Conservation (phyloP, 805 yeast genomes). For the Candida peoriensis region DNA sequence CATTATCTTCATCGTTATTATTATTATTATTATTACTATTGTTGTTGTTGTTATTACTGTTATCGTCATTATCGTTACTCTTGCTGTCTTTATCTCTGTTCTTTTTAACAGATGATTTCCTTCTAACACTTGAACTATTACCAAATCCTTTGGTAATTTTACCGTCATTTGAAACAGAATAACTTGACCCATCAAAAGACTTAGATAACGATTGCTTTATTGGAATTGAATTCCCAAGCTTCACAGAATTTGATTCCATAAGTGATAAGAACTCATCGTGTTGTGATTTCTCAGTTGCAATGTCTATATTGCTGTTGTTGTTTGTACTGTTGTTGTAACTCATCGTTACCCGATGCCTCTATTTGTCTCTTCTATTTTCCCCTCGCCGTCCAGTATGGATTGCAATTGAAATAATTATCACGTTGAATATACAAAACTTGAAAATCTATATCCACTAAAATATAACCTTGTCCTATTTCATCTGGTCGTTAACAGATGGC, state of each 20-base stretch:
- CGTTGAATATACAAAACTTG: too few relatives aligned
- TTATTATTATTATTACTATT: conserved; percentile 4
- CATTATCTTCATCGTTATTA: conserved; percentile 9
- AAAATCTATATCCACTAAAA: too few relatives aligned
- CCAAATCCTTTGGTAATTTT: conserved; percentile 16
- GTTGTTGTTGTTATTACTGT: too few relatives aligned
- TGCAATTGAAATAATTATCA: too few relatives aligned
- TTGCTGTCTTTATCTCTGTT: conserved; percentile 5
- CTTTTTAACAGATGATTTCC: conserved; percentile 14
- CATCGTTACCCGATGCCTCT: too few relatives aligned
- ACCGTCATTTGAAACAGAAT: conserved; percentile 14
- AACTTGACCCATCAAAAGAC: conserved; percentile 18
- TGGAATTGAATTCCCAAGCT: conserved; percentile 22
- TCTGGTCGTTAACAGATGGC: too few relatives aligned
- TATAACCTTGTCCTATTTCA: too few relatives aligned
- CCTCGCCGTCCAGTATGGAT: too few relatives aligned
- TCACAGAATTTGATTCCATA: conserved; percentile 7
- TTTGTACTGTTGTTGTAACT: too few relatives aligned
- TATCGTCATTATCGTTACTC: conserved; percentile 10
- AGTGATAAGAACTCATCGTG: conserved; percentile 9
- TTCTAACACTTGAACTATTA: conserved; percentile 10
- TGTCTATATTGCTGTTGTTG: too few relatives aligned
- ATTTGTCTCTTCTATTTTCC: too few relatives aligned
- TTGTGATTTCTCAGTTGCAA: too few relatives aligned
- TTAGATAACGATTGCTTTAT: conserved; percentile 22